These are phyloP conservation scores for Glutinoglossum americanum DNA, from an alignment of 495 filamentous ascomycete species.

Conservation along the genomic window DNA sequence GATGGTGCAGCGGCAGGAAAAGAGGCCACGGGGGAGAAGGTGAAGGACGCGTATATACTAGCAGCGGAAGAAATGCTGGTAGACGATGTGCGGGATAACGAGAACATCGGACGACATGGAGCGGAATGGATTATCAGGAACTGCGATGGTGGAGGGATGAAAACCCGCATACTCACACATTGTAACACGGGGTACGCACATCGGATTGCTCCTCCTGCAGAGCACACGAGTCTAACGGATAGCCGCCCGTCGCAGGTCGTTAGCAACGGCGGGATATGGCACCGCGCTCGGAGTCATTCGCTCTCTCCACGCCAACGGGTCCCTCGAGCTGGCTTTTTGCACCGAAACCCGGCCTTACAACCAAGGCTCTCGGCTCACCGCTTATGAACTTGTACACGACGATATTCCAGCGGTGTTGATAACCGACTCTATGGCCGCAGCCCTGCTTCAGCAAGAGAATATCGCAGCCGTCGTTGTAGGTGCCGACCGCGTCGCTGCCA, in stretches of 20 bases:
- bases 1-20: slow-evolving; percentile 17
- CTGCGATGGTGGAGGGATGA: slow-evolving; percentile 2
- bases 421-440: slow-evolving; percentile 90
- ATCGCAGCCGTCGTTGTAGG: slow-evolving; percentile 82
- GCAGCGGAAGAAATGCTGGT: slow-evolving; percentile 71
- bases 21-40: slow-evolving; percentile 18
- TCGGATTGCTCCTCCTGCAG: slow-evolving; percentile 1
- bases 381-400: slow-evolving; percentile 88
- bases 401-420: slow-evolving; percentile 80
- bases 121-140: slow-evolving; percentile 57
- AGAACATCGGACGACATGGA: slow-evolving; percentile 60
- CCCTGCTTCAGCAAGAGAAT: slow-evolving; percentile 41
- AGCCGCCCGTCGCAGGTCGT: slow-evolving; percentile 31
- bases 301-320: slow-evolving; percentile 40
- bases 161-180: slow-evolving; percentile 66
- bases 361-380: slow-evolving; percentile 84
- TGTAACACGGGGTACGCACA: slow-evolving; percentile 74
- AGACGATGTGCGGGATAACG: slow-evolving; percentile 74
- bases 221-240: slow-evolving; percentile 7
- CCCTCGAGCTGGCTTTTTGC: slow-evolving; percentile 67
- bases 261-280: slow-evolving; percentile 90
- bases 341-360: slow-evolving; percentile 97
- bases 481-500: slow-evolving; percentile 83
- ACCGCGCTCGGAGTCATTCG: slow-evolving; percentile 90
- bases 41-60: slow-evolving; percentile 34